These are phyloP conservation scores for Fraxinus sp. DNA, from an alignment of 305 asterid genomes.

Conservation along the genomic window DNA sequence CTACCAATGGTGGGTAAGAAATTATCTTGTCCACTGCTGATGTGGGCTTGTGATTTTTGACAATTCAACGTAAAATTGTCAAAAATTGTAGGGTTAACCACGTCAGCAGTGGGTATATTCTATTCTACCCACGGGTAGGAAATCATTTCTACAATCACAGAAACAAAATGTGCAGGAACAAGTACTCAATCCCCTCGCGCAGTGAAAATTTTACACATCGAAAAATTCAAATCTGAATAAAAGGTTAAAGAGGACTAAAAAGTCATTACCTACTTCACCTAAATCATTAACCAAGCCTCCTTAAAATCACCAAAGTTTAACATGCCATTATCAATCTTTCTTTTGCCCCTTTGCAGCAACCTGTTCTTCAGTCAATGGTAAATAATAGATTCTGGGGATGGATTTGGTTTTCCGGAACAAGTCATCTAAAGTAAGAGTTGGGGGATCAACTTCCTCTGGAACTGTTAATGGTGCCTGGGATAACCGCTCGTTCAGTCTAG, in stretches of 20 bases:
- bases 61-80: too few species aligned
- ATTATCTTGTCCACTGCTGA: too few species aligned
- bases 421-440: slow-evolving; percentile 79
- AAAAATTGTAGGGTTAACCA: too few species aligned
- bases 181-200: neutral
- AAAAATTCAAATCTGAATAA: neutral
- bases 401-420: slow-evolving; percentile 77
- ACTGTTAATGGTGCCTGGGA: slow-evolving; percentile 21
- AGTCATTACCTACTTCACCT: neutral
- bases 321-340: neutral
- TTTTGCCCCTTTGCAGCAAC: slow-evolving; percentile 52
- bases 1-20: too few species aligned
- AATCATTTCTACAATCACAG: too few species aligned
- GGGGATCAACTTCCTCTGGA: slow-evolving; percentile 67
- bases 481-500: slow-evolving; percentile 17
- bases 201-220: neutral
- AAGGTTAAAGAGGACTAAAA: neutral
- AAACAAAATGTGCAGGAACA: neutral
- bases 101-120: too few species aligned
- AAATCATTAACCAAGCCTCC: neutral
- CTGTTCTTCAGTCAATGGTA: slow-evolving; percentile 77
- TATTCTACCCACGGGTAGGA: too few species aligned
- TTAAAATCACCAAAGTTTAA: neutral
- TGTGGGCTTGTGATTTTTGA: too few species aligned
- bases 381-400: slow-evolving; percentile 74